Evolutionary conservation across 78 protist genomes (phyloP).

Genomic region (Guillardia theta): DNA sequence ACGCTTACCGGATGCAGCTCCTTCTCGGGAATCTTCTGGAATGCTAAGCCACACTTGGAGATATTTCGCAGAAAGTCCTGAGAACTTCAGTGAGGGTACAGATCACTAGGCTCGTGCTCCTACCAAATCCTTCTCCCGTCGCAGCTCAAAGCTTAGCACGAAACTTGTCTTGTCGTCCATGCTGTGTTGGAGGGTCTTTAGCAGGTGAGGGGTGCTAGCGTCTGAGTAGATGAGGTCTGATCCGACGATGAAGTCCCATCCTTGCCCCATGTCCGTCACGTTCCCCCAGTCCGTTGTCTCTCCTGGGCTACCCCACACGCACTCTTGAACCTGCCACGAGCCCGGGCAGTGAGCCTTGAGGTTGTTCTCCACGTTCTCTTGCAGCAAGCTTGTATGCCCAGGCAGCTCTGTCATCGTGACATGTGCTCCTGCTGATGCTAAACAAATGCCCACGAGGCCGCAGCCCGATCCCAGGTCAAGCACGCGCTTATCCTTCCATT

Average conservation of each 20-base stretch:
- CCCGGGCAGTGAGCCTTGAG: not conserved
- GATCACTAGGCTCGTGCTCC: not conserved
- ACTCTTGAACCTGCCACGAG: not conserved
- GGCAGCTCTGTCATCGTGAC: not conserved
- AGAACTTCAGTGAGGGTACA: not conserved
- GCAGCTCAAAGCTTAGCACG: too few relatives aligned
- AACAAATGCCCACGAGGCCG: not conserved
- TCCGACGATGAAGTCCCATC: not conserved
- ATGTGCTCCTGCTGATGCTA: not conserved
- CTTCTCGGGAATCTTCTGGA: not conserved
- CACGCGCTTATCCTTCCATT: not conserved
- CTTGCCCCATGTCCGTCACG: not conserved
- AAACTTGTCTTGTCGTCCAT: too few relatives aligned
- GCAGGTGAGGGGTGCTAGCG: not conserved
- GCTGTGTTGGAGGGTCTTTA: not conserved
- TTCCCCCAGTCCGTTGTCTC: not conserved
- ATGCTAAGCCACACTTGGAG: too few relatives aligned
- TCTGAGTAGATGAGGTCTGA: not conserved
- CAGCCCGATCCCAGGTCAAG: not conserved
- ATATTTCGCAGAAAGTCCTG: not conserved
- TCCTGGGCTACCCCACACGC: not conserved
- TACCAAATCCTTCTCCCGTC: too few relatives aligned
- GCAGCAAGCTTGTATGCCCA: not conserved
- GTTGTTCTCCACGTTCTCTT: not conserved
- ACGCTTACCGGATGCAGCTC: not conserved